These are phyloP conservation scores for Davidsoniella eucalypti DNA, from an alignment of 2,329 filamentous ascomycete genomes.

Conservation along the genomic window DNA sequence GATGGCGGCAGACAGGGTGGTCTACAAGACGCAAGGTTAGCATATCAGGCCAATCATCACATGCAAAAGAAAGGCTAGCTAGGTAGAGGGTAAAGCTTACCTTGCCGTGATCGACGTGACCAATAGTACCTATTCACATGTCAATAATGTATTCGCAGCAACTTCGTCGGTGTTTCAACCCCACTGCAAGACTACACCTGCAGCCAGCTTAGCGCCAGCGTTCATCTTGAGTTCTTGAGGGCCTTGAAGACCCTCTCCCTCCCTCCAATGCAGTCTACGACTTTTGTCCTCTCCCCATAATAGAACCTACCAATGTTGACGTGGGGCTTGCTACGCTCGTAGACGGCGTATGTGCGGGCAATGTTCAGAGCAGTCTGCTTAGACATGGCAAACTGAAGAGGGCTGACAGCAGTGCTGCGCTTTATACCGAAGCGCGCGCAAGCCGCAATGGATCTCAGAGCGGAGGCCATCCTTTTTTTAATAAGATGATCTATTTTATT, in stretches of 20 bases:
- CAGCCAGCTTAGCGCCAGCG: neutral
- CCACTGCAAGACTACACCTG: neutral
- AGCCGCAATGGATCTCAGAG: constrained; percentile 61
- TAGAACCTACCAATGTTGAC: constrained; percentile 77
- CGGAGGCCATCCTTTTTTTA: constrained; percentile 52
- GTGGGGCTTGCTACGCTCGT: constrained; percentile 86
- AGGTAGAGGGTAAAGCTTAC: constrained; percentile 29
- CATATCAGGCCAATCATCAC: neutral
- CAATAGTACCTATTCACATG: constrained; percentile 62
- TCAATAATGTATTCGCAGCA: constrained; percentile 12
- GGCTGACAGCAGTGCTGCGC: constrained; percentile 52
- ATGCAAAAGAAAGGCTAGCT: neutral
- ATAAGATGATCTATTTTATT: neutral
- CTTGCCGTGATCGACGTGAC: constrained; percentile 99
- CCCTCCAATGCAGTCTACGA: neutral
- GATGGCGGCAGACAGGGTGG: constrained; percentile 94
- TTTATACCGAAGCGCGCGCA: constrained; percentile 62
- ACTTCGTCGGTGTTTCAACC: neutral
- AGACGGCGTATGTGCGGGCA: constrained; percentile 50
- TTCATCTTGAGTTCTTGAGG: neutral
- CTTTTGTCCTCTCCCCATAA: too few relatives aligned
- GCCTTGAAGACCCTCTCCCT: neutral
- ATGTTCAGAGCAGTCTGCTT: constrained; percentile 48
- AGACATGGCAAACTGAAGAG: constrained; percentile 55
- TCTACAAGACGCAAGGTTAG: constrained; percentile 37